A percentile compares a stretch with the other conserved stretches of the same genome.
phyloP scores from a whole-genome alignment of 2,329 filamentous ascomycete species.

The Grosmannia clavigera region DNA sequence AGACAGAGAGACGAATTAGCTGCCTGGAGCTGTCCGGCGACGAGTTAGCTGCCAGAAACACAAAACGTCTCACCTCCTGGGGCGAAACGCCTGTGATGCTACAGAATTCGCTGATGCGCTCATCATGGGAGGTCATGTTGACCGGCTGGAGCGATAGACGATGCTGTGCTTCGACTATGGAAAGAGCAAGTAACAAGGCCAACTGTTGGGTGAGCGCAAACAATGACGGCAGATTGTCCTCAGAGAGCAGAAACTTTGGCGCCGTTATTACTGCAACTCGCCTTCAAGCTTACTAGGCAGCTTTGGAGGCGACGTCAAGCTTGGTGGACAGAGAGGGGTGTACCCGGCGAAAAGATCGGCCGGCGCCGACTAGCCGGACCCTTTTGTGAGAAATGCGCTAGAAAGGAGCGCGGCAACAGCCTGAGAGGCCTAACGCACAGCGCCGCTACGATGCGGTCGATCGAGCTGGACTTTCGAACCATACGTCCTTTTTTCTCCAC shows the following conservation, averaged over 20 bases:
- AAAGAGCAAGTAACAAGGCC: background rate
- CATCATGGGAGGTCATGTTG: slow-evolving; percentile 10
- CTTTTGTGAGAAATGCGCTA: background rate
- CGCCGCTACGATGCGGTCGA: background rate
- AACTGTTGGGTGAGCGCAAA: background rate
- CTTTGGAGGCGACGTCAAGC: slow-evolving; percentile 10
- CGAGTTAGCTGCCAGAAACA: background rate
- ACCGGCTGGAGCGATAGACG: background rate
- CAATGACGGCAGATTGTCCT: background rate
- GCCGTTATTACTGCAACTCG: background rate
- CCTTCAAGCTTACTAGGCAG: slow-evolving; percentile 4
- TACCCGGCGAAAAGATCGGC: slow-evolving; percentile 5
- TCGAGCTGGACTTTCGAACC: background rate
- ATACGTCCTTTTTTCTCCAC: background rate
- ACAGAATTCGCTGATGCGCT: slow-evolving; percentile 11
- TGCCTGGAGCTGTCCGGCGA: background rate
- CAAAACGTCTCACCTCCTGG: slow-evolving; percentile 1
- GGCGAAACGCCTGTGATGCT: slow-evolving; percentile 9
- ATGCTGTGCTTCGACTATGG: background rate
- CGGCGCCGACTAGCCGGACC: background rate
- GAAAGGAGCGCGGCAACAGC: slow-evolving; percentile 3
- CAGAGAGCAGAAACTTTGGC: background rate
- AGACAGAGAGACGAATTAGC: background rate
- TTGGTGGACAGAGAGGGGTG: background rate
- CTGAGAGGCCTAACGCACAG: background rate